Conservation (phyloP, 2,329 filamentous ascomycete genomes). For the Stachybotrys elegans region DNA sequence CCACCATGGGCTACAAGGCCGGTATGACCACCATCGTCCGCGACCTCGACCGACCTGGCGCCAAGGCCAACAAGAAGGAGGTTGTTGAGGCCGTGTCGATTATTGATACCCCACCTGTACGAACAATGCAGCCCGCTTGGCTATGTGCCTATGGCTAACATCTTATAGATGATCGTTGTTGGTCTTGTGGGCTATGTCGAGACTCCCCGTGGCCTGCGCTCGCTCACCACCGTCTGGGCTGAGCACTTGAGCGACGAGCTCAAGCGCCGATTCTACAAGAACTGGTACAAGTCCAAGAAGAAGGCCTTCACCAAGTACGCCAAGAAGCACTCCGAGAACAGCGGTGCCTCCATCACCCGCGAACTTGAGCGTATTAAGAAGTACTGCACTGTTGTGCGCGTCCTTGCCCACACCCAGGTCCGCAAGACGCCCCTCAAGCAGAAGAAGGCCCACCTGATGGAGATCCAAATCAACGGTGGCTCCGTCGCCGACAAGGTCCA, state of each 20-base stretch:
- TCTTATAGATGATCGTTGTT: slow-evolving; percentile 95
- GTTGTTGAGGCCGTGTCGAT: slow-evolving; percentile 83
- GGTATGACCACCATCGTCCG: slow-evolving; percentile 99
- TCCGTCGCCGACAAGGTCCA: slow-evolving; percentile 94
- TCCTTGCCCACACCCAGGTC: slow-evolving; percentile 99
- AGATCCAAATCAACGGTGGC: slow-evolving; percentile 99
- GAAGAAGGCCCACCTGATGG: slow-evolving; percentile 99
- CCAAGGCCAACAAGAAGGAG: slow-evolving; percentile 99
- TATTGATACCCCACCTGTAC: slow-evolving; percentile 93
- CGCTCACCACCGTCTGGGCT: slow-evolving; percentile 98
- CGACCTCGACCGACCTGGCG: slow-evolving; percentile 97
- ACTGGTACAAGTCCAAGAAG: slow-evolving; percentile 99
- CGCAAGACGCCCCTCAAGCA: slow-evolving; percentile 99
- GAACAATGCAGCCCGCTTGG: slow-evolving; percentile 79
- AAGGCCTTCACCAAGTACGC: slow-evolving; percentile 99
- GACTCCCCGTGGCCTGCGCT: slow-evolving; percentile 98
- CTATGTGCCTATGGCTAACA: slow-evolving; percentile 69
- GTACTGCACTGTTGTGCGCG: slow-evolving; percentile 99
- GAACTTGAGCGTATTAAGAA: slow-evolving; percentile 99
- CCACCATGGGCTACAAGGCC: slow-evolving; percentile 99
- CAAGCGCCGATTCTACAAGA: slow-evolving; percentile 99
- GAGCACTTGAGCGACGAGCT: slow-evolving; percentile 98
- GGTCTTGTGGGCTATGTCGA: slow-evolving; percentile 99
- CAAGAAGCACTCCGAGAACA: slow-evolving; percentile 98
- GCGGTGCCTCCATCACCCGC: slow-evolving; percentile 83